phyloP scores from a whole-genome alignment of 805 yeast genomes.

The Myxozyma neotropica region DNA sequence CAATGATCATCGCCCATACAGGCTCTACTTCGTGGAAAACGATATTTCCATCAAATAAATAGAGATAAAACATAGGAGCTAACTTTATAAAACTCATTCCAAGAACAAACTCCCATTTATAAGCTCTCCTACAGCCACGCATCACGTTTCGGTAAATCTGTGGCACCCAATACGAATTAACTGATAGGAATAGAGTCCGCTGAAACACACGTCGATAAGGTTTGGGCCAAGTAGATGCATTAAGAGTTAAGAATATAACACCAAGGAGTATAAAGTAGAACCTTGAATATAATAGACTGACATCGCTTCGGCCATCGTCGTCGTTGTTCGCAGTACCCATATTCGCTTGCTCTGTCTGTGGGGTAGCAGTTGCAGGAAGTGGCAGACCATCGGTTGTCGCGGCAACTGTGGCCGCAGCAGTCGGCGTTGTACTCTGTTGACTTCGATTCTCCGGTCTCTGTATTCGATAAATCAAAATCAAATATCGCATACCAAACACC shows the following conservation, averaged over 20 bases:
- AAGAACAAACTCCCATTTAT: conserved; percentile 73
- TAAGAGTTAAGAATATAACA: conserved; percentile 59
- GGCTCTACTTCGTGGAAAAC: conserved; percentile 74
- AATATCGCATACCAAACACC: conserved; percentile 51
- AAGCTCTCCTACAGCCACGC: conserved; percentile 66
- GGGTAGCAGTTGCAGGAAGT: conserved; percentile 38
- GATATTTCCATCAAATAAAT: conserved; percentile 51
- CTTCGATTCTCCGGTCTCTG: conserved; percentile 51
- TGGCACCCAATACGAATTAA: conserved; percentile 84
- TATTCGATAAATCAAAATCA: conserved; percentile 64
- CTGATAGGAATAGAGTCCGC: conserved; percentile 50
- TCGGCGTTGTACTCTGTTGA: conserved; percentile 32
- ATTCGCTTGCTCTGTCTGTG: conserved; percentile 54
- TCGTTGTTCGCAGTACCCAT: conserved; percentile 10
- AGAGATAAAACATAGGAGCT: conserved; percentile 66
- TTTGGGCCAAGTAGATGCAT: conserved; percentile 65
- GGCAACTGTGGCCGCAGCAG: conserved; percentile 34
- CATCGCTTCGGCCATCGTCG: conserved; percentile 40
- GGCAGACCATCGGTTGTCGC: conserved; percentile 38
- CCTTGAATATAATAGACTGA: conserved; percentile 60
- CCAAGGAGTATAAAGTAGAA: conserved; percentile 57
- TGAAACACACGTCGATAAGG: conserved; percentile 60
- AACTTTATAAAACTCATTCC: conserved; percentile 67
- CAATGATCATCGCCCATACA: conserved; percentile 50
- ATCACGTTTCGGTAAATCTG: conserved; percentile 78